Evolutionary conservation across 306 rosid genomes (phyloP).

Genomic region (Canavalia gladiata): DNA sequence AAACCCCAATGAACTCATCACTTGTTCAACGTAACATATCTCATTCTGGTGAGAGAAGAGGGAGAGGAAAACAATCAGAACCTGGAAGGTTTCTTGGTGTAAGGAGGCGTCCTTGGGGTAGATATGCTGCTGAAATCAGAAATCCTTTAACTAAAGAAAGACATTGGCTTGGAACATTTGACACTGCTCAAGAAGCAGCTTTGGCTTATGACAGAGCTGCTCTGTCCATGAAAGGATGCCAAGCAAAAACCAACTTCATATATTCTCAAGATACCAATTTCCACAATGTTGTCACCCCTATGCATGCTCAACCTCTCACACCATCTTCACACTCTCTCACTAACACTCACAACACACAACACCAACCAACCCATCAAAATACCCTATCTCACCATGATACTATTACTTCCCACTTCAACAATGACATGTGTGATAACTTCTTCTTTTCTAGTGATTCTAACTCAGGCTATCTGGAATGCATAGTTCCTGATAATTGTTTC

Average conservation of each 20-base stretch:
- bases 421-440: slow-evolving; percentile 50
- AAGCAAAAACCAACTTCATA: slow-evolving; percentile 92
- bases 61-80: slow-evolving; percentile 81
- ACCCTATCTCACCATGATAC: slow-evolving; percentile 41
- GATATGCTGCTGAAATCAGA: slow-evolving; percentile 98
- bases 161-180: slow-evolving; percentile 99
- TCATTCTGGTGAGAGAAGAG: slow-evolving; percentile 74
- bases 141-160: slow-evolving; percentile 96
- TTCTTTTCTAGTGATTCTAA: slow-evolving; percentile 71
- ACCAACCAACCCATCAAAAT: slow-evolving; percentile 49
- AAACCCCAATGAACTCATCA: slow-evolving; percentile 59
- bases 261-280: slow-evolving; percentile 67
- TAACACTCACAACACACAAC: slow-evolving; percentile 49
- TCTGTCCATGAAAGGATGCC: slow-evolving; percentile 90
- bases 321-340: slow-evolving; percentile 55
- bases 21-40: slow-evolving; percentile 65
- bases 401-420: slow-evolving; percentile 20
- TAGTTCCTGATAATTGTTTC: slow-evolving; percentile 89
- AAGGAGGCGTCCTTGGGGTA: slow-evolving; percentile 93
- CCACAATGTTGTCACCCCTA: slow-evolving; percentile 65
- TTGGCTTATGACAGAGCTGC: slow-evolving; percentile 99
- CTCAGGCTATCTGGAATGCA: slow-evolving; percentile 92
- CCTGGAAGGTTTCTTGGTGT: slow-evolving; percentile 95
- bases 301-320: slow-evolving; percentile 58
- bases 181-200: slow-evolving; percentile 99